Conservation (phyloP, 768 basidiomycete genomes). For the Sarcodon aspratus region DNA sequence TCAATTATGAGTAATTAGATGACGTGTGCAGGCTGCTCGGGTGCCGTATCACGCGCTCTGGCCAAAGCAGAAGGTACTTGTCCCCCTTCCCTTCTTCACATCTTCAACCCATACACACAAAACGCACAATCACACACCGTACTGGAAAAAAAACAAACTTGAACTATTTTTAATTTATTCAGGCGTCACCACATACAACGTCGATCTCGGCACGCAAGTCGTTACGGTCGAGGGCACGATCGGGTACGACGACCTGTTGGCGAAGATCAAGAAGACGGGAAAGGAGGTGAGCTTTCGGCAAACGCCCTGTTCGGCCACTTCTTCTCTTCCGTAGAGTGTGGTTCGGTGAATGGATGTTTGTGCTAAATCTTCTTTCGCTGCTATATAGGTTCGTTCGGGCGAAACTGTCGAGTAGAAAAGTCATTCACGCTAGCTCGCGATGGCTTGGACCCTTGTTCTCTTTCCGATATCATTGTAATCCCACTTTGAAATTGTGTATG, state of each 20-base stretch:
- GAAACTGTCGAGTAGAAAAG: constrained; percentile 24
- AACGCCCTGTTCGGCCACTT: too few species aligned
- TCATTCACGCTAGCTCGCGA: background rate
- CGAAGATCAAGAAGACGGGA: constrained; percentile 83
- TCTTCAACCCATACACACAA: background rate
- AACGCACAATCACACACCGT: too few species aligned
- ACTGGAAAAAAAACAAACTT: too few species aligned
- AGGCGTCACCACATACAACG: constrained; percentile 48
- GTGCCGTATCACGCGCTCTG: constrained; percentile 67
- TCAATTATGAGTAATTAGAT: constrained; percentile 34
- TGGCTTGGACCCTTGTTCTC: background rate
- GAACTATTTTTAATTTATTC: too few species aligned
- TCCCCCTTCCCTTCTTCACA: constrained; percentile 4
- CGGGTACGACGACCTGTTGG: constrained; percentile 53
- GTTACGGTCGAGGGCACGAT: constrained; percentile 56
- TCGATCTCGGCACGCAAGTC: constrained; percentile 58
- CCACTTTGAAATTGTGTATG: too few species aligned
- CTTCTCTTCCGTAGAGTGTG: background rate
- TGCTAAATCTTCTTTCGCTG: constrained; percentile 4
- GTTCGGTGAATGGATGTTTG: background rate
- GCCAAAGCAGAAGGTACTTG: constrained; percentile 48
- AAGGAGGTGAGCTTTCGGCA: constrained; percentile 61
- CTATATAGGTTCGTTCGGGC: constrained; percentile 33
- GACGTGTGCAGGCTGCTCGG: constrained; percentile 81
- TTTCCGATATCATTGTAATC: background rate